These are phyloP conservation scores for Conringia planisiliqua DNA, from an alignment of 345 rosid species.

Conservation along the genomic window DNA sequence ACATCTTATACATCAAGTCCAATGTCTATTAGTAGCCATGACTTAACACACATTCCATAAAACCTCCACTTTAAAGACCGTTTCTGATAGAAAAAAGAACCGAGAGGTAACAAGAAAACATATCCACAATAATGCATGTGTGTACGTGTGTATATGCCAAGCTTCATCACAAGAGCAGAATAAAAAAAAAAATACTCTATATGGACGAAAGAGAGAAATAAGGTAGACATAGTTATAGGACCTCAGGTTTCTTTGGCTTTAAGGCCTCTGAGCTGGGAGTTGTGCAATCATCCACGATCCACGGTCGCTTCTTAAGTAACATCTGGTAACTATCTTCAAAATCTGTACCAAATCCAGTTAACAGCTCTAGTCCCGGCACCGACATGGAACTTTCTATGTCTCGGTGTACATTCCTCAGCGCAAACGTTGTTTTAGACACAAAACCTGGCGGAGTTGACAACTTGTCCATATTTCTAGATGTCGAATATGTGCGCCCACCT, in stretches of 20 bases:
- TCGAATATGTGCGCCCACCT: not conserved
- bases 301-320: constrained; percentile 16
- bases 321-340: constrained; percentile 7
- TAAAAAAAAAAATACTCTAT: not conserved
- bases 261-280: constrained; percentile 16
- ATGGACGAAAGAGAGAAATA: not conserved
- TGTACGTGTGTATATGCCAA: not conserved
- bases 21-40: not conserved
- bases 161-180: not conserved
- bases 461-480: constrained; percentile 14
- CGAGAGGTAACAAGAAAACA: not conserved
- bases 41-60: not conserved
- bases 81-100: not conserved
- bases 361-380: constrained; percentile 5
- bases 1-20: not conserved
- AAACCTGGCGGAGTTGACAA: constrained; percentile 29
- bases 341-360: not conserved
- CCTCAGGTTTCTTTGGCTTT: constrained; percentile 6
- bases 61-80: not conserved
- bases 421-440: constrained; percentile 16
- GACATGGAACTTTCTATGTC: constrained; percentile 10
- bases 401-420: constrained; percentile 16
- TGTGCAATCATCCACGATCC: constrained; percentile 28
- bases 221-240: constrained; percentile 1
- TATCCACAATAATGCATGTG: not conserved